These are phyloP conservation scores for Akanthomyces muscarius DNA, from an alignment of 2,329 filamentous ascomycete genomes.

Conservation along the genomic window DNA sequence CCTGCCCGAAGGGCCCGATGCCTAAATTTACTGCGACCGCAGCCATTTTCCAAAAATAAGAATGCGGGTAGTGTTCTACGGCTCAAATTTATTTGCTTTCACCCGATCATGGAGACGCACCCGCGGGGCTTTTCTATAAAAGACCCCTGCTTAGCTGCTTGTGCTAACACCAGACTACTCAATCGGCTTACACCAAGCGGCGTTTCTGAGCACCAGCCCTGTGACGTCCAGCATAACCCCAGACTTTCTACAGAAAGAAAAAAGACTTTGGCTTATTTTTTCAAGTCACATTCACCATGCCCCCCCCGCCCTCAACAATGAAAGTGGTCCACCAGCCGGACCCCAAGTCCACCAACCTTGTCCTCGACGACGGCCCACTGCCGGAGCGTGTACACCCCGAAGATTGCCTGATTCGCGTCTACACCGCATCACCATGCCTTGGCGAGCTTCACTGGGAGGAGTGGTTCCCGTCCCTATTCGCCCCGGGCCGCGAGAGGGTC, in stretches of 20 bases:
- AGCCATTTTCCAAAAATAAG: background rate
- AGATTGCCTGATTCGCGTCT: conserved; percentile 31
- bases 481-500: conserved; percentile 25
- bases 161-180: background rate
- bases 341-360: conserved; percentile 20
- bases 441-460: conserved; percentile 32
- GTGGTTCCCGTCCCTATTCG: conserved; percentile 23
- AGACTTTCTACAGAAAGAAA: too few relatives aligned
- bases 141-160: background rate
- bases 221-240: background rate
- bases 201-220: background rate
- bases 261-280: too few relatives aligned
- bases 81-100: background rate
- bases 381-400: conserved; percentile 22
- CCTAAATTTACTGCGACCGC: background rate
- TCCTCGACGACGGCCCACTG: conserved; percentile 22
- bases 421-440: conserved; percentile 31
- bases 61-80: background rate
- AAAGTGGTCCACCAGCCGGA: conserved; percentile 25
- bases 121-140: background rate
- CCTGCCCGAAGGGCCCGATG: background rate
- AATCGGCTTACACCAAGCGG: background rate
- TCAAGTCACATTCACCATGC: background rate
- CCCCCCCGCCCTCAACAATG: conserved; percentile 22
- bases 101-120: background rate